A percentile compares a stretch with the other conserved stretches of the same genome.
Evolutionary conservation across 2,329 filamentous ascomycete genomes (phyloP).

Genomic region (Simplicillium sp.): DNA sequence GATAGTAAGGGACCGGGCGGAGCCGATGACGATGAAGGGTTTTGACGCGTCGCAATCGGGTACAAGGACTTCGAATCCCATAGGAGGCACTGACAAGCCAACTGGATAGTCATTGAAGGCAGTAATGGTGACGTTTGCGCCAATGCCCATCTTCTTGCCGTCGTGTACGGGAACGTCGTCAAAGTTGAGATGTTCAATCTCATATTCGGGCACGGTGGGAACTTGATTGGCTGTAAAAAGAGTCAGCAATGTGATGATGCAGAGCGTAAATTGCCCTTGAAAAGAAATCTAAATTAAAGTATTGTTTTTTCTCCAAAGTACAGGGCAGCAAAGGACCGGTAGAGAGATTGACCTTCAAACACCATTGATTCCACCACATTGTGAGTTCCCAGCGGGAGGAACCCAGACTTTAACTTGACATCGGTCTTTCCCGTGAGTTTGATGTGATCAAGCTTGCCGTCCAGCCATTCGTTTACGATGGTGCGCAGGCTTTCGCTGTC

Average conservation of each 20-base stretch:
- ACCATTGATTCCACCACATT: slow-evolving; percentile 62
- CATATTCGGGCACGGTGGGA: slow-evolving; percentile 70
- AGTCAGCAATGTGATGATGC: slow-evolving; percentile 20
- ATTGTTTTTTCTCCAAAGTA: slow-evolving; percentile 51
- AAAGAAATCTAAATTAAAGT: slow-evolving; percentile 16
- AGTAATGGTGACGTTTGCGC: slow-evolving; percentile 65
- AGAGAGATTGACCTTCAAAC: slow-evolving; percentile 75
- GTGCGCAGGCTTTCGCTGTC: slow-evolving; percentile 66
- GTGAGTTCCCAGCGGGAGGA: slow-evolving; percentile 72
- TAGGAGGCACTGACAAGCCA: slow-evolving; percentile 63
- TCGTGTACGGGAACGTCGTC: slow-evolving; percentile 52
- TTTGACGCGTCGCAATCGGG: slow-evolving; percentile 67
- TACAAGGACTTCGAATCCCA: slow-evolving; percentile 78
- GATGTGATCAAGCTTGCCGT: slow-evolving; percentile 63
- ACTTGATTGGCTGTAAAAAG: slow-evolving; percentile 53
- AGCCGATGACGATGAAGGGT: slow-evolving; percentile 68
- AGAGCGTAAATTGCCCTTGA: background rate
- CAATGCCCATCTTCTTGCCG: slow-evolving; percentile 55
- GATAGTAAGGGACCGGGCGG: slow-evolving; percentile 60
- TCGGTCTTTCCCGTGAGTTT: slow-evolving; percentile 64
- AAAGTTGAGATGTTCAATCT: slow-evolving; percentile 72
- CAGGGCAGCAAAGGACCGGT: slow-evolving; percentile 50
- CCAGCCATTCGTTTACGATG: slow-evolving; percentile 82
- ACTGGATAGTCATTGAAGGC: slow-evolving; percentile 73
- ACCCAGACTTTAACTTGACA: slow-evolving; percentile 66